Conservation (phyloP, 2,329 filamentous ascomycete genomes). For the Aureobasidium lini region DNA sequence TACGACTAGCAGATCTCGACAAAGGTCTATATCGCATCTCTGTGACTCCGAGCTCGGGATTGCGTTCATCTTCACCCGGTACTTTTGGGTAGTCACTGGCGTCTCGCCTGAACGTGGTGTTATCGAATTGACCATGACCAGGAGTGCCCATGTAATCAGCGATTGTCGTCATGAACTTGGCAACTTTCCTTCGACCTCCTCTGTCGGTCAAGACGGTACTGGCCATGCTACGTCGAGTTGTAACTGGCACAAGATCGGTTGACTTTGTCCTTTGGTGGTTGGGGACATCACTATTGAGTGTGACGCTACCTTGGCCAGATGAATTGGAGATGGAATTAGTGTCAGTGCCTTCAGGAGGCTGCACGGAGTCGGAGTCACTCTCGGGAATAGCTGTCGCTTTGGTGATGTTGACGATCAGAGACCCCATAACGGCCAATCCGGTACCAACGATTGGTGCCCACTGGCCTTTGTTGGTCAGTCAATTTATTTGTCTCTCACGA, state of each 20-base stretch:
- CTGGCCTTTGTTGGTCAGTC: constrained; percentile 37
- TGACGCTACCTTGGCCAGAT: neutral
- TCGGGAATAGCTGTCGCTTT: constrained; percentile 18
- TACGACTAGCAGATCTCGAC: constrained; percentile 36
- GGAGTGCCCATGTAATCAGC: constrained; percentile 12
- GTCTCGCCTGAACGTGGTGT: constrained; percentile 41
- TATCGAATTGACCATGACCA: constrained; percentile 33
- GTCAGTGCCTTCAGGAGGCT: neutral
- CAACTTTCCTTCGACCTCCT: constrained; percentile 38
- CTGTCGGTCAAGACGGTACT: constrained; percentile 17
- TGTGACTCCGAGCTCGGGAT: constrained; percentile 33
- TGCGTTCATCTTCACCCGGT: constrained; percentile 46
- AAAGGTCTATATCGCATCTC: constrained; percentile 34
- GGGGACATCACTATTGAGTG: neutral
- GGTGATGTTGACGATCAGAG: constrained; percentile 48
- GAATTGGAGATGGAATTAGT: neutral
- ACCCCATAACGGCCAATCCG: constrained; percentile 50
- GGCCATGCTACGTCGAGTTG: neutral
- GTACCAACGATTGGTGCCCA: constrained; percentile 56
- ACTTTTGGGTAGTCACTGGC: constrained; percentile 48
- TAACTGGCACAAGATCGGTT: neutral
- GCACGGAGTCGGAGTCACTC: neutral
- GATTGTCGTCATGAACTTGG: constrained; percentile 36
- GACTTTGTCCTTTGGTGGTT: neutral
- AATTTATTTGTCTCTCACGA: neutral